Percentiles rank a stretch among this genome's conserved stretches.
Conservation (phyloP, 2,329 filamentous ascomycete genomes). For the Aureobasidium sp. region DNA sequence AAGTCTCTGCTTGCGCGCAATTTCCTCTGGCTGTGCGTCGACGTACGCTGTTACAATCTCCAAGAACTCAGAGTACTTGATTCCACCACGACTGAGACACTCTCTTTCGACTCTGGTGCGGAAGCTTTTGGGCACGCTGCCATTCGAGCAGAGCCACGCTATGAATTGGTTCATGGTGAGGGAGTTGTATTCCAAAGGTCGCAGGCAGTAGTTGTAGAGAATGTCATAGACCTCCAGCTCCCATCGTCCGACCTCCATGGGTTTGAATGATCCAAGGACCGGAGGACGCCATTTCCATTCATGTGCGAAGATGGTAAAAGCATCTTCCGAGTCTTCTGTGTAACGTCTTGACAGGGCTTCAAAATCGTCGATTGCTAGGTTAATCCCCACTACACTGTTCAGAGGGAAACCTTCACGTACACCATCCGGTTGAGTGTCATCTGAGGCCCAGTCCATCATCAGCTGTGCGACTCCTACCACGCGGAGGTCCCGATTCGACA, state of each 20-base stretch:
- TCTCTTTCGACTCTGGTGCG: background rate
- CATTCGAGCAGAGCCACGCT: background rate
- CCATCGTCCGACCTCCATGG: background rate
- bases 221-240: background rate
- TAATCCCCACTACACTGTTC: background rate
- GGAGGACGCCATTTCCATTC: background rate
- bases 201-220: background rate
- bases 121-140: background rate
- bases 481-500: background rate
- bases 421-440: background rate
- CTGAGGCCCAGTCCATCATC: background rate
- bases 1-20: background rate
- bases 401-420: background rate
- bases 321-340: background rate
- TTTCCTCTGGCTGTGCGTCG: background rate
- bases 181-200: background rate
- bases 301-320: background rate
- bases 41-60: background rate
- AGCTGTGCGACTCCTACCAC: background rate
- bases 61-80: background rate
- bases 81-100: background rate
- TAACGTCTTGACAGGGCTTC: background rate
- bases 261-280: background rate
- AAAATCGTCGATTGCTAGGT: background rate
- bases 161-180: background rate